Evolutionary conservation across 331 rosid species (phyloP).

Genomic region (Acacia pycnantha): DNA sequence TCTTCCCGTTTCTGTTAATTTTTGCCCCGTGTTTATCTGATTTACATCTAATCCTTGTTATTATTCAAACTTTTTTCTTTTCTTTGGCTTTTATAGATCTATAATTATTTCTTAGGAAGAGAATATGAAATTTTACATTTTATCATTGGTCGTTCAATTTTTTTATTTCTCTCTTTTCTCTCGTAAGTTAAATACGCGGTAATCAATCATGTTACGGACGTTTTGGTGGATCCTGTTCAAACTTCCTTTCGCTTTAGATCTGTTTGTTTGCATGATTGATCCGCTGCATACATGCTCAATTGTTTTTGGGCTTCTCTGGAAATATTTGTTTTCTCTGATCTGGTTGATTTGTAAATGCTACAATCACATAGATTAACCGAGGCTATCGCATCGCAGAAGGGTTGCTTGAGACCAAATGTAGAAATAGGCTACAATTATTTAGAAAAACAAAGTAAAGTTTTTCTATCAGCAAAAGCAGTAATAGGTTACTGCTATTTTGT

Average conservation of each 20-base stretch:
- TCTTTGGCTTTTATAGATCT: conserved; percentile 47
- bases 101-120: background rate
- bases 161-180: background rate
- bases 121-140: conserved; percentile 2
- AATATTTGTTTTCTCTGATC: conserved; percentile 24
- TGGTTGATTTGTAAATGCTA: background rate
- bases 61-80: background rate
- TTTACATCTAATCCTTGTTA: background rate
- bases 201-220: conserved; percentile 1
- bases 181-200: background rate
- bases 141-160: background rate
- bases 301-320: background rate
- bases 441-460: background rate
- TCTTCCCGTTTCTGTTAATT: background rate
- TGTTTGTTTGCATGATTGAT: conserved; percentile 43
- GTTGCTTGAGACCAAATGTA: background rate
- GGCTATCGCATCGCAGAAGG: background rate
- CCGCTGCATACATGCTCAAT: conserved; percentile 33
- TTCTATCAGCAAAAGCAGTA: background rate
- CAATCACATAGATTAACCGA: background rate
- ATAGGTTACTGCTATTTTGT: background rate
- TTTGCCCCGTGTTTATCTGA: background rate
- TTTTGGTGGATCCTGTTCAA: conserved; percentile 26
- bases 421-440: conserved; percentile 10
- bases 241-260: conserved; percentile 51